These are phyloP conservation scores for Arthroderma sp. DNA, from an alignment of 2,329 filamentous ascomycete species.

Conservation along the genomic window DNA sequence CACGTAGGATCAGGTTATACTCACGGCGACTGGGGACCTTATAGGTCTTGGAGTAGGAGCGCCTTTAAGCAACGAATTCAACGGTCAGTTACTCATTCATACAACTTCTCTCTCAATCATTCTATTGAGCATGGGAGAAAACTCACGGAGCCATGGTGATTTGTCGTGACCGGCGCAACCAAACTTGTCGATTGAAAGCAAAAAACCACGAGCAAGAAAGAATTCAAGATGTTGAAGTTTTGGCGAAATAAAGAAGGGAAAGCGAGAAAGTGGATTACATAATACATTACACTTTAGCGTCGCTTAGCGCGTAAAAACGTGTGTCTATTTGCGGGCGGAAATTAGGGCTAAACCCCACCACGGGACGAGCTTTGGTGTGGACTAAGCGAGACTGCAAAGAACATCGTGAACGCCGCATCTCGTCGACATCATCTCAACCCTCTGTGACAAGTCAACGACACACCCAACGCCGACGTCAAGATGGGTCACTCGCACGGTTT, in stretches of 20 bases:
- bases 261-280: constrained; percentile 6
- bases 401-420: not conserved
- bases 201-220: constrained; percentile 15
- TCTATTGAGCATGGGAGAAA: not conserved
- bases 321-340: constrained; percentile 6
- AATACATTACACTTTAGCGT: constrained; percentile 6
- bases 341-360: constrained; percentile 11
- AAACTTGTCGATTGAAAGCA: constrained; percentile 1
- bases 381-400: constrained; percentile 12
- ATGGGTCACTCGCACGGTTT: constrained; percentile 85
- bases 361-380: no score
- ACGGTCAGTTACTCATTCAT: constrained; percentile 13
- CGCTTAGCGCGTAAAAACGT: constrained; percentile 7
- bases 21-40: constrained; percentile 85
- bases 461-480: constrained; percentile 41
- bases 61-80: constrained; percentile 21
- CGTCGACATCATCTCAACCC: not conserved
- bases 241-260: not conserved
- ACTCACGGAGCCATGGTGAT: constrained; percentile 34
- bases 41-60: constrained; percentile 97
- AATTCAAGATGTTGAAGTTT: constrained; percentile 10
- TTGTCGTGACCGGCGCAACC: constrained; percentile 16
- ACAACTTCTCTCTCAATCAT: no score
- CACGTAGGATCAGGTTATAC: constrained; percentile 15
- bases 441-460: constrained; percentile 22